Percentiles rank a stretch among this genome's conserved stretches.
phyloP scores from a whole-genome alignment of 345 rosid genomes.

The Lepidium aucheri region DNA sequence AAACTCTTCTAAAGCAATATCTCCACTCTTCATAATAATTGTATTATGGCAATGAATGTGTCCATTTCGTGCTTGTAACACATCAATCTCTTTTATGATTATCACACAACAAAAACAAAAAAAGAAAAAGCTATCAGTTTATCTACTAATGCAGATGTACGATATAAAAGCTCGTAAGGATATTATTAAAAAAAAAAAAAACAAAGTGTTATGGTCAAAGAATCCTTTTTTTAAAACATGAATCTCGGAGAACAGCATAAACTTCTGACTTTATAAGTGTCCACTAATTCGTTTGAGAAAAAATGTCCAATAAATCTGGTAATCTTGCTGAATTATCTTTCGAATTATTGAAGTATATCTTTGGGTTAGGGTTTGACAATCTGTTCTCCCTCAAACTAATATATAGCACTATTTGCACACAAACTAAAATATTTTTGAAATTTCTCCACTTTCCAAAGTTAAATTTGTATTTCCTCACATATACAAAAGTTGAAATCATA shows the following conservation, averaged over 20 bases:
- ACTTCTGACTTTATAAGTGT: background rate
- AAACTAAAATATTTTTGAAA: no score
- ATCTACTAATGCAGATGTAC: conserved; percentile 6
- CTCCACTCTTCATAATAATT: background rate
- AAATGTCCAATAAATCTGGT: conserved; percentile 11
- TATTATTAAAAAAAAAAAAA: background rate
- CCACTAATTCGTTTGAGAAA: background rate
- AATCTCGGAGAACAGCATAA: conserved; percentile 12
- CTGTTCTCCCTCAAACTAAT: no score
- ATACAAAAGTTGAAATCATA: no score
- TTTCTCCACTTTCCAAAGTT: no score
- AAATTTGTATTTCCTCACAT: no score
- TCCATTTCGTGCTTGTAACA: conserved; percentile 17
- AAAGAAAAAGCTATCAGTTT: background rate
- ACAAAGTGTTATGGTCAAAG: conserved; percentile 10
- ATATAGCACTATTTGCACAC: no score
- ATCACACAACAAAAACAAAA: no score
- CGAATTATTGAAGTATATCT: conserved; percentile 7
- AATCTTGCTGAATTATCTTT: conserved; percentile 12
- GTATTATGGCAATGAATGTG: conserved; percentile 12
- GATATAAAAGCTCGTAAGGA: background rate
- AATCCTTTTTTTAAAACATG: background rate
- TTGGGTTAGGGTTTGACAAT: background rate
- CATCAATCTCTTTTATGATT: conserved; percentile 2
- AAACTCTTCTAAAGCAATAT: conserved; percentile 25